phyloP scores from a whole-genome alignment of 169 alveolate species.

The Plasmodium vivax region DNA sequence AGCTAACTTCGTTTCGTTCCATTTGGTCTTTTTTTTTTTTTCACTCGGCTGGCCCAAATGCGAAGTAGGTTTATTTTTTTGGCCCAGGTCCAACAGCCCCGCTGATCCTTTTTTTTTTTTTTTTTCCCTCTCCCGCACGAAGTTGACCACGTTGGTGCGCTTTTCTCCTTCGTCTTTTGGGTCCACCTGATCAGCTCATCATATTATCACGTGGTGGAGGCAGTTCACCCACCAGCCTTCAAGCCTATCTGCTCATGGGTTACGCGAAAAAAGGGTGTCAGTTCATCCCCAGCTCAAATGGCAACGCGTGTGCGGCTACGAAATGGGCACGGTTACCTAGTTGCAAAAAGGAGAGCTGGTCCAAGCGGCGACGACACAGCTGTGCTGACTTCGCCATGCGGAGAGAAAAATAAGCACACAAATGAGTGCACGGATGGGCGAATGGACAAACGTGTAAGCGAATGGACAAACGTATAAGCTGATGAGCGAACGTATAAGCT shows the following conservation, averaged over 20 bases:
- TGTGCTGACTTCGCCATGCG: neutral
- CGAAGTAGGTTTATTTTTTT: neutral
- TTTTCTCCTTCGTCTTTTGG: neutral
- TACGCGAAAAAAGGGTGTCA: neutral
- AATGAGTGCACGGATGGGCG: neutral
- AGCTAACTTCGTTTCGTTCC: neutral
- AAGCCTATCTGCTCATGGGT: neutral
- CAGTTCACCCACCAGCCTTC: neutral
- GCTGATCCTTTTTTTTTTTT: neutral
- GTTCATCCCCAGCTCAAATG: neutral
- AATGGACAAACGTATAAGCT: neutral
- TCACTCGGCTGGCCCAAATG: neutral
- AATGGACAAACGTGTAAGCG: too few species aligned
- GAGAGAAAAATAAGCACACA: neutral
- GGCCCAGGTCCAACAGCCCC: neutral
- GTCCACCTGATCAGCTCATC: neutral
- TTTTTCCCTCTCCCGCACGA: neutral
- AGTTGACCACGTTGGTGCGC: neutral
- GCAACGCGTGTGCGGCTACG: neutral
- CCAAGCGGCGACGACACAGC: neutral
- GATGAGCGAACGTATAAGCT: neutral
- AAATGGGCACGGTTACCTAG: neutral
- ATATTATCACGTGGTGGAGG: neutral
- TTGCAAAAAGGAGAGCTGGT: neutral
- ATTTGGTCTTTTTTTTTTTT: neutral